Evolutionary conservation across 768 basidiomycete species (phyloP).

Genomic region (Termitomyces sp.): DNA sequence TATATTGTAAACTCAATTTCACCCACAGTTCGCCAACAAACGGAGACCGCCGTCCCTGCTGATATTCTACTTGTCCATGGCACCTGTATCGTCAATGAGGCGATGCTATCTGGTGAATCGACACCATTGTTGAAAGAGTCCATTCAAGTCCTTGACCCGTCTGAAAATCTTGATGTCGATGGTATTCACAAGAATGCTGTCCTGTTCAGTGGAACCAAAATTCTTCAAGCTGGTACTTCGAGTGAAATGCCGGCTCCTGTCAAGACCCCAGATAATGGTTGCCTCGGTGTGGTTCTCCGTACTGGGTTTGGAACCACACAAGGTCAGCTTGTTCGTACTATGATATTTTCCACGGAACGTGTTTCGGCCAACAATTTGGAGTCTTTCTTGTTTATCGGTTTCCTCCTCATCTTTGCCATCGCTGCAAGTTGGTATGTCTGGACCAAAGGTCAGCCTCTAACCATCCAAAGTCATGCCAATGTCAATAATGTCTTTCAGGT

Average conservation of each 20-base stretch:
- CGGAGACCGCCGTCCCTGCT: conserved; percentile 87
- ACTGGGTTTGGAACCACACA: conserved; percentile 98
- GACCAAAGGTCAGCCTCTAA: conserved; percentile 67
- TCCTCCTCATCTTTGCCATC: conserved; percentile 94
- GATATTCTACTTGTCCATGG: conserved; percentile 92
- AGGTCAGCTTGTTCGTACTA: conserved; percentile 94
- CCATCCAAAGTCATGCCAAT: background rate
- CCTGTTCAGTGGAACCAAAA: conserved; percentile 95
- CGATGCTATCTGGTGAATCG: conserved; percentile 98
- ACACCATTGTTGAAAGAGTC: conserved; percentile 96
- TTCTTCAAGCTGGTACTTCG: conserved; percentile 72
- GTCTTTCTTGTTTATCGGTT: conserved; percentile 96
- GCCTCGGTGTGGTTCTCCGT: conserved; percentile 86
- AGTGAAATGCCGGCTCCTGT: conserved; percentile 37
- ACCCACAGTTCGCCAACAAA: conserved; percentile 50
- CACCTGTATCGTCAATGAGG: conserved; percentile 96
- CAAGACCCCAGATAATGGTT: conserved; percentile 85
- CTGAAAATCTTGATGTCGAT: conserved; percentile 80
- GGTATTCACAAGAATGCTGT: conserved; percentile 82
- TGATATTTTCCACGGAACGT: conserved; percentile 98
- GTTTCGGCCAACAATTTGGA: conserved; percentile 96
- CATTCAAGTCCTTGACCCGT: conserved; percentile 72
- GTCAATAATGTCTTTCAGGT: conserved; percentile 35
- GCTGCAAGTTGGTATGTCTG: conserved; percentile 99
- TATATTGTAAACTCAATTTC: background rate